Evolutionary conservation across 2,329 filamentous ascomycete species (phyloP), one percentile per base, ranked within the genome.

Genomic region (Ceratocystis huliohia): DNA sequence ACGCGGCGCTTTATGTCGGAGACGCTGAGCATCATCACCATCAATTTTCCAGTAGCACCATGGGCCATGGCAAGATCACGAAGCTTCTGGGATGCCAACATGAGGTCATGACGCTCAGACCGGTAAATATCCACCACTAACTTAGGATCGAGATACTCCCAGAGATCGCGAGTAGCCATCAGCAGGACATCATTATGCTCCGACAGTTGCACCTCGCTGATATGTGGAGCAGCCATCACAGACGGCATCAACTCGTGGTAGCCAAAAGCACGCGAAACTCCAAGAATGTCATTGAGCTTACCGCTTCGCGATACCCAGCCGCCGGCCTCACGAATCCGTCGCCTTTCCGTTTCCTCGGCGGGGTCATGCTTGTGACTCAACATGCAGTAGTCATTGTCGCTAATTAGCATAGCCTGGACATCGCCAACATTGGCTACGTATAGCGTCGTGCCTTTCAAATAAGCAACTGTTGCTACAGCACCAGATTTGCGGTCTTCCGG

Each of bases 11-110:
- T 93, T 65, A 99, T 79, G 73, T 97, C 92, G 66, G 88, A 87
- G 46, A 99, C 88, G 66, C 92, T 93, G 65, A 99, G 86, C 80
- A 99, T 90, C 93, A 97, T 97, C 57, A 99, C 91, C 92, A 97
- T 97, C 69, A 97, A 89, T 78, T 99, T 99, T 73, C 88, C 88
- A 1, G 87, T 92, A 13, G 93, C 90, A 65, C 94, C 94, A 74
- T 96, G 97, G 0, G 93, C 91, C 73, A 99, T 96, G 53, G 94
- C 94, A 65, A 97, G 80, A 77, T 99, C 94, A 67, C 94, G 86
- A 41, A 99, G 82, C 77, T 96, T 96, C 74, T 97, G 93, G 3
- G 94, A 88, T 17, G 93, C 94, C 65, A 90, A 84, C 94, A 99
- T 99, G 57, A 96, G 81, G 74, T 99, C 93, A 59, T 84, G 83